Conservation (phyloP, 139 green algal species). For the Chlamydomonas sphaeroides region DNA sequence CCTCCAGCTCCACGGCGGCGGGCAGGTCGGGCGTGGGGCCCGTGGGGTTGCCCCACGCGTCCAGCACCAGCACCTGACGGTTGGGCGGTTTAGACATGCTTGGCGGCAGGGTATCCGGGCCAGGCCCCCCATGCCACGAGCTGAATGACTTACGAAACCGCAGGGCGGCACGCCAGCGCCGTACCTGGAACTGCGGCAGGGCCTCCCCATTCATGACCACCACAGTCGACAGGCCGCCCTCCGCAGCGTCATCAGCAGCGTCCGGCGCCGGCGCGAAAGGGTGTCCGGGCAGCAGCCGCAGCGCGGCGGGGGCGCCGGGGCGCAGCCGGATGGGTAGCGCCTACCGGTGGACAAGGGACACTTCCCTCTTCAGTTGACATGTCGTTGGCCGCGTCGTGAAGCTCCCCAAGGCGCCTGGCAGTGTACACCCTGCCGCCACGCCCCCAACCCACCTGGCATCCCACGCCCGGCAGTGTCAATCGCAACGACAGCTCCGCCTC, state of each 20-base stretch:
- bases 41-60: conserved; percentile 73
- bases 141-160: too few relatives aligned
- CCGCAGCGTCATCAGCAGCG: not conserved
- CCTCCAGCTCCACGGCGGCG: conserved; percentile 47
- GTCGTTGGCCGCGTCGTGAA: too few relatives aligned
- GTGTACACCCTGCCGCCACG: not conserved
- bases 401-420: too few relatives aligned
- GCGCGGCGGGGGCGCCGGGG: conserved; percentile 57
- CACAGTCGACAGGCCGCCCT: not conserved
- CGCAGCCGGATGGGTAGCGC: conserved; percentile 55
- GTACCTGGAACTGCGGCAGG: conserved; percentile 52
- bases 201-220: conserved; percentile 46
- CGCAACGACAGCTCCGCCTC: conserved; percentile 39
- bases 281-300: conserved; percentile 61
- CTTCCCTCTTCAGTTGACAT: too few relatives aligned
- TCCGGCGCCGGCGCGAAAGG: conserved; percentile 35
- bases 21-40: conserved; percentile 47
- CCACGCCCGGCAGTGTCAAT: conserved; percentile 10
- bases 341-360: too few relatives aligned
- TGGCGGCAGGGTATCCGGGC: too few relatives aligned
- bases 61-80: conserved; percentile 38
- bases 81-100: too few relatives aligned
- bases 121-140: too few relatives aligned
- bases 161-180: too few relatives aligned
- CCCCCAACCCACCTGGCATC: not conserved